Conservation (phyloP, 257 asterid species). For the Coffea canephora region DNA sequence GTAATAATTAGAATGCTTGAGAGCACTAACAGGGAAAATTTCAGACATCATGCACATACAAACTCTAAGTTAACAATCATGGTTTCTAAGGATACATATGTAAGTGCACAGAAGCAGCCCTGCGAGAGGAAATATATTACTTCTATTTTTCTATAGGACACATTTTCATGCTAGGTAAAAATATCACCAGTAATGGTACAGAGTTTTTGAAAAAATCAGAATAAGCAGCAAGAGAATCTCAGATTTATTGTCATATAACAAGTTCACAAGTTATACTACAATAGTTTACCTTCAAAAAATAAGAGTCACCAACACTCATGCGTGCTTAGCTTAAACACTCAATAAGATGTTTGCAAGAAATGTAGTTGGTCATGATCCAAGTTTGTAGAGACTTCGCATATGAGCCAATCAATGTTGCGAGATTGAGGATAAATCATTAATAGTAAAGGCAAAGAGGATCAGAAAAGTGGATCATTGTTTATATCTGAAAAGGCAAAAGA, state of each 20-base stretch:
- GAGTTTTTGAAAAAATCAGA: not conserved
- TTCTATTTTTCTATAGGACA: not conserved
- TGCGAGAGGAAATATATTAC: not conserved
- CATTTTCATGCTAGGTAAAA: not conserved
- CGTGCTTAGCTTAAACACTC: not conserved
- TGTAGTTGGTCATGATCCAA: not conserved
- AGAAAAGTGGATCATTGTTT: not conserved
- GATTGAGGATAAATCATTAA: not conserved
- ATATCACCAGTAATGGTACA: not conserved
- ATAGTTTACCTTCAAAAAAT: not conserved
- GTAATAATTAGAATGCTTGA: not conserved
- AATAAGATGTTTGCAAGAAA: no score
- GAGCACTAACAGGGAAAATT: not conserved
- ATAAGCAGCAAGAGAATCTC: not conserved
- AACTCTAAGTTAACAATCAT: not conserved
- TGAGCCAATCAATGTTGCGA: not conserved
- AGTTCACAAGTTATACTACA: conserved; percentile 1
- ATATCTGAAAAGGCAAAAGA: no score
- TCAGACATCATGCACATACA: not conserved
- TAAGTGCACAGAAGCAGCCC: not conserved
- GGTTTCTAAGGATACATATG: not conserved
- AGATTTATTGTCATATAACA: not conserved
- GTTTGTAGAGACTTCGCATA: not conserved
- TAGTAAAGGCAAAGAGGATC: not conserved
- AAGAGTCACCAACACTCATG: not conserved